These are phyloP conservation scores for Calonectria pauciramosa DNA, from an alignment of 2,329 filamentous ascomycete species.

Conservation along the genomic window DNA sequence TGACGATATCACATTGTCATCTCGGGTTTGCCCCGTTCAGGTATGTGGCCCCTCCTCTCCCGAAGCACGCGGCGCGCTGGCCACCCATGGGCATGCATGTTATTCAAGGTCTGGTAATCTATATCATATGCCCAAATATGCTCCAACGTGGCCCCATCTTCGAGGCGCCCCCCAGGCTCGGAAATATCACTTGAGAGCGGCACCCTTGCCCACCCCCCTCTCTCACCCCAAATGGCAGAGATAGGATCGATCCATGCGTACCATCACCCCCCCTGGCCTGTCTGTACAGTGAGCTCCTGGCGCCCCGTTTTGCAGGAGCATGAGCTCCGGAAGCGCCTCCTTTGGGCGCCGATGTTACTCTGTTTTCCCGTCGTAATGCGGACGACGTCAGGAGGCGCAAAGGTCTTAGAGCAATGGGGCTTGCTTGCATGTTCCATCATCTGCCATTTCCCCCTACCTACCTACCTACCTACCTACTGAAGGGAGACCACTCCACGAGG, in stretches of 20 bases:
- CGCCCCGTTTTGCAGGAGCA: slow-evolving; percentile 17
- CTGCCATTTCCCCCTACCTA: background rate
- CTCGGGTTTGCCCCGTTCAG: background rate
- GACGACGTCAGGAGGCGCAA: background rate
- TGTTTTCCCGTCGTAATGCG: background rate
- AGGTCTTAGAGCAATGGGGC: background rate
- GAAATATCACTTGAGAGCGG: background rate
- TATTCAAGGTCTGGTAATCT: background rate
- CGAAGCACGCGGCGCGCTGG: background rate
- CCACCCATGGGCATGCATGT: background rate
- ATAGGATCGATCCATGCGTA: slow-evolving; percentile 15
- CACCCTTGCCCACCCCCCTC: background rate
- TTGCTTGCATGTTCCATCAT: background rate
- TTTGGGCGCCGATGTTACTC: background rate
- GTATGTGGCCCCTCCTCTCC: background rate
- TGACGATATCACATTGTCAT: background rate
- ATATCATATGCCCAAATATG: background rate
- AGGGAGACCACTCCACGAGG: background rate
- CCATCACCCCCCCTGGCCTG: background rate
- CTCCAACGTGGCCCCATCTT: background rate
- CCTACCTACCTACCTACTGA: background rate
- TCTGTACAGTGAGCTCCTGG: background rate
- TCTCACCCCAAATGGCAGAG: background rate
- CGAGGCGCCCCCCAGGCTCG: background rate
- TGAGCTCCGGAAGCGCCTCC: slow-evolving; percentile 11